phyloP scores from a whole-genome alignment of 192 early-diverging fungal species.

The Coemansia sp. region DNA sequence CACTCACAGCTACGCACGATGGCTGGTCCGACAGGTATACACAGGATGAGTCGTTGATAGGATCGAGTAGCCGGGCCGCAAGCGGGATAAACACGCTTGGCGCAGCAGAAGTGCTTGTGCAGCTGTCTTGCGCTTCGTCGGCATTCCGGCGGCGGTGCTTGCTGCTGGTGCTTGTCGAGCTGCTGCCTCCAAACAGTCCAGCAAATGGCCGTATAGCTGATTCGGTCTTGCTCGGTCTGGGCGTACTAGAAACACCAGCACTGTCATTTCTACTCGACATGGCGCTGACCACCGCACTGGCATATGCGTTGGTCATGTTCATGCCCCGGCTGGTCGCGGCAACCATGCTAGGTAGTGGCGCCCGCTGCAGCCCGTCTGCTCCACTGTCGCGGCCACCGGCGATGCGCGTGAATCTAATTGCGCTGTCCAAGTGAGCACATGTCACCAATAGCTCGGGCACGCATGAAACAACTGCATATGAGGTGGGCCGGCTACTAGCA shows the following conservation, averaged over 20 bases:
- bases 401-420: conserved; percentile 26
- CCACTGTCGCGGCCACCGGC: conserved; percentile 4
- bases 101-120: conserved; percentile 10
- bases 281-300: conserved; percentile 36
- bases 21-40: conserved; percentile 31
- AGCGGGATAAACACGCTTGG: conserved; percentile 38
- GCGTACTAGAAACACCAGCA: not conserved
- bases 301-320: conserved; percentile 47
- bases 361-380: conserved; percentile 4
- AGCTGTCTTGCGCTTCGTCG: not conserved
- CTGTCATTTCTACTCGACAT: conserved; percentile 19
- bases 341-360: conserved; percentile 4
- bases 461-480: conserved; percentile 23
- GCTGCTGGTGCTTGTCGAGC: not conserved
- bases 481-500: conserved; percentile 16
- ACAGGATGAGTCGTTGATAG: conserved; percentile 19
- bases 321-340: conserved; percentile 9
- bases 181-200: conserved; percentile 28
- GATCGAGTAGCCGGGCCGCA: conserved; percentile 35
- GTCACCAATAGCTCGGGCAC: conserved; percentile 28
- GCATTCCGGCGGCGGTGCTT: not conserved
- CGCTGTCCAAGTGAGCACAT: conserved; percentile 31
- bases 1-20: conserved; percentile 25
- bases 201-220: conserved; percentile 23
- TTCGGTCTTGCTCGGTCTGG: not conserved